phyloP scores from a whole-genome alignment of 2,329 filamentous ascomycete species.

The Cylindrodendrum hubeiense region DNA sequence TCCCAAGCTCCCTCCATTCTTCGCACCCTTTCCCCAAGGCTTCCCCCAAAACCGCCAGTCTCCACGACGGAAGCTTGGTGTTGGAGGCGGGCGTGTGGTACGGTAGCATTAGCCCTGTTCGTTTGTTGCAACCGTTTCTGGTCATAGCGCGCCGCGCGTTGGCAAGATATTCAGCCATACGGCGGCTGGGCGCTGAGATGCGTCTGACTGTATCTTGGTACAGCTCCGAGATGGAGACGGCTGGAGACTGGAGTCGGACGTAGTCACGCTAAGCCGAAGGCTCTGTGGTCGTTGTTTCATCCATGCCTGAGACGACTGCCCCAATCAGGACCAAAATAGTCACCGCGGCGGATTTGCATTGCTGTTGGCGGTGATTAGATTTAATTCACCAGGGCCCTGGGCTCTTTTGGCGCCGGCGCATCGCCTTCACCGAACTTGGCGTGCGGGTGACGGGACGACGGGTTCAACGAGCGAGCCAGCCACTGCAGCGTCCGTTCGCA shows the following conservation, averaged over 20 bases:
- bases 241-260: background rate
- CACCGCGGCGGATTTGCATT: constrained; percentile 31
- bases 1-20: constrained; percentile 19
- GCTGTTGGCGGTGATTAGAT: constrained; percentile 30
- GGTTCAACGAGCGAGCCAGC: constrained; percentile 27
- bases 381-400: constrained; percentile 34
- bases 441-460: constrained; percentile 34
- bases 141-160: constrained; percentile 28
- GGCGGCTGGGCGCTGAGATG: constrained; percentile 27
- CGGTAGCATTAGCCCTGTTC: constrained; percentile 24
- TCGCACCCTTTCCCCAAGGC: constrained; percentile 9
- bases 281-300: constrained; percentile 43
- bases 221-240: constrained; percentile 9
- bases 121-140: constrained; percentile 30
- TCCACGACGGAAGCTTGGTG: constrained; percentile 21
- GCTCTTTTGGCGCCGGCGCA: constrained; percentile 31
- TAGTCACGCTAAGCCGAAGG: constrained; percentile 29
- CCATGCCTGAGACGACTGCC: constrained; percentile 34
- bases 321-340: constrained; percentile 34
- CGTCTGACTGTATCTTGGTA: constrained; percentile 23
- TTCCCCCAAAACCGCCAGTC: constrained; percentile 4
- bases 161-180: constrained; percentile 21
- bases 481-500: constrained; percentile 8
- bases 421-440: constrained; percentile 43
- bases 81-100: constrained; percentile 13